Conservation (phyloP, 1,284 basidiomycete species). For the Fistulinella cinereoalba region DNA sequence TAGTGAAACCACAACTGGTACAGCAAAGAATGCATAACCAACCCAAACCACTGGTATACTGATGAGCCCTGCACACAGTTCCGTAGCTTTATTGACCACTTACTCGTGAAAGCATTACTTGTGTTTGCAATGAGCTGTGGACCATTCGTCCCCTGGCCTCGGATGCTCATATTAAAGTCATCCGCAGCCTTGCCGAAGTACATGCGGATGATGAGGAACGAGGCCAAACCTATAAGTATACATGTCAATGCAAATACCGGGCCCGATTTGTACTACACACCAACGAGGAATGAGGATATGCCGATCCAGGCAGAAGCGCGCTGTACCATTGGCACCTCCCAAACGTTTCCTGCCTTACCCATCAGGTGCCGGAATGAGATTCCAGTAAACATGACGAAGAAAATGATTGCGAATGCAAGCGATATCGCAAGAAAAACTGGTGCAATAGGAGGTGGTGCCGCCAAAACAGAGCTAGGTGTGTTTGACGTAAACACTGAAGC, state of each 20-base stretch:
- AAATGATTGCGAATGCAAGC: conserved; percentile 57
- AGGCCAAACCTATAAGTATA: conserved; percentile 51
- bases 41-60: conserved; percentile 65
- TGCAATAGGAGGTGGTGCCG: conserved; percentile 59
- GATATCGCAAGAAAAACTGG: conserved; percentile 65
- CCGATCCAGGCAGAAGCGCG: conserved; percentile 69
- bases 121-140: conserved; percentile 61
- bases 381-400: conserved; percentile 64
- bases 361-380: conserved; percentile 67
- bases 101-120: conserved; percentile 75
- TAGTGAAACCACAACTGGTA: conserved; percentile 66
- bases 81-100: conserved; percentile 29
- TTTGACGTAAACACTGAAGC: conserved; percentile 56
- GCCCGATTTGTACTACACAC: conserved; percentile 37
- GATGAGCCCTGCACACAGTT: background rate
- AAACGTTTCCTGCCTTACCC: conserved; percentile 46
- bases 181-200: conserved; percentile 77
- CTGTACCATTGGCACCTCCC: conserved; percentile 61
- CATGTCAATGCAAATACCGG: conserved; percentile 2
- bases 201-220: conserved; percentile 71
- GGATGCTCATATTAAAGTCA: conserved; percentile 69
- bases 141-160: conserved; percentile 46
- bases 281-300: conserved; percentile 68
- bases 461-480: conserved; percentile 54
- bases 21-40: conserved; percentile 68